A percentile compares a stretch with the other conserved stretches of the same genome.
phyloP scores from a whole-genome alignment of 768 basidiomycete genomes.

The Mrakia blollopis region DNA sequence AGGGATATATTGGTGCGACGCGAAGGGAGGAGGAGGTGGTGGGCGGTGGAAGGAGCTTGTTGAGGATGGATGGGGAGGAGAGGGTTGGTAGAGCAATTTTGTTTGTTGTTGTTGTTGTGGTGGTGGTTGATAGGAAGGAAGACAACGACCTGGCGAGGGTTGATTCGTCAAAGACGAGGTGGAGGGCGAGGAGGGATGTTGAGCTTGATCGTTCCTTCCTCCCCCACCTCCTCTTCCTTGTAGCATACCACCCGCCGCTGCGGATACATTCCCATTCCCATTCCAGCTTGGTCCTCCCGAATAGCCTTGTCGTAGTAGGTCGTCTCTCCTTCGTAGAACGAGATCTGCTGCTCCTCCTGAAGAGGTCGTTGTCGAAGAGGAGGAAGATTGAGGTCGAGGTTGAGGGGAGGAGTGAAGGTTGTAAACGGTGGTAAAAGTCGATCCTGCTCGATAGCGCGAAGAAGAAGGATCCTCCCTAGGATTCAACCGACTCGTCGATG shows the following conservation, averaged over 20 bases:
- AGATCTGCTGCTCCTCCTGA: not conserved
- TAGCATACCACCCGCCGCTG: no score
- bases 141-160: not conserved
- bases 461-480: not conserved
- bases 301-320: not conserved
- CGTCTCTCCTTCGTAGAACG: not conserved
- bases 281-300: not conserved
- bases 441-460: not conserved
- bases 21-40: not conserved
- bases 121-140: not conserved
- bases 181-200: not conserved
- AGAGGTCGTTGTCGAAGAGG: not conserved
- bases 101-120: no score
- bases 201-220: conserved; percentile 1
- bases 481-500: no score
- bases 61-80: not conserved
- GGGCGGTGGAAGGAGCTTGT: not conserved
- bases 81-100: not conserved
- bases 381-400: not conserved
- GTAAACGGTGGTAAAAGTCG: conserved; percentile 6
- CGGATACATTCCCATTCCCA: not conserved
- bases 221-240: not conserved
- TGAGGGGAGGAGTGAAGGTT: not conserved
- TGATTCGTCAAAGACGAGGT: not conserved
- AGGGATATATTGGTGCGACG: not conserved